Conservation (phyloP, 1,284 basidiomycete species). For the Apiotrichum veenhuisii region DNA sequence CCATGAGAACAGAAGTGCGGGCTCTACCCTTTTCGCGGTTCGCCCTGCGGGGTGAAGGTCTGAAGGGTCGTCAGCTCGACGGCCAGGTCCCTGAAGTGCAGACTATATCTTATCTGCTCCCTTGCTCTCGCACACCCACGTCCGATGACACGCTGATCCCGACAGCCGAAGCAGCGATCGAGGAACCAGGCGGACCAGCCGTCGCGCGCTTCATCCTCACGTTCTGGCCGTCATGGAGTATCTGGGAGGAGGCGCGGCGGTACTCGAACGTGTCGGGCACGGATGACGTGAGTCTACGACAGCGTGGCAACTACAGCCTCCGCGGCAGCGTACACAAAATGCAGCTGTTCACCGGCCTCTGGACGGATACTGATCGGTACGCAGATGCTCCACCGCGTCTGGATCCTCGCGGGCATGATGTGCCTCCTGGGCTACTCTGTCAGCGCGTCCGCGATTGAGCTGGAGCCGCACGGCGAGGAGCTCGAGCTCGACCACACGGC, state of each 20-base stretch:
- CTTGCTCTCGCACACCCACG: no score
- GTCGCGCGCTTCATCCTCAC: constrained; percentile 38
- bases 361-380: not conserved
- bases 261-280: constrained; percentile 45
- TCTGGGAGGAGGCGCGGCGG: constrained; percentile 49
- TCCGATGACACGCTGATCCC: no score
- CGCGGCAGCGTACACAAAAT: no score
- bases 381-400: constrained; percentile 42
- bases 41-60: no score
- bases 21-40: no score
- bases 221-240: constrained; percentile 46
- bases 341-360: no score
- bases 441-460: constrained; percentile 47
- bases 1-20: no score
- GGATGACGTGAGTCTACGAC: constrained; percentile 37
- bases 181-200: constrained; percentile 25
- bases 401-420: constrained; percentile 48
- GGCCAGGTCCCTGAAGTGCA: no score
- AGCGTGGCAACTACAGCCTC: no score
- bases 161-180: constrained; percentile 41
- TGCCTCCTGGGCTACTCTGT: constrained; percentile 45
- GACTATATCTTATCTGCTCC: no score
- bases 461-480: constrained; percentile 6
- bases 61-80: no score
- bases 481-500: constrained; percentile 9